Percentiles rank a stretch among this genome's conserved stretches.
Conservation (phyloP, 306 rosid species). For the Prunus padus region DNA sequence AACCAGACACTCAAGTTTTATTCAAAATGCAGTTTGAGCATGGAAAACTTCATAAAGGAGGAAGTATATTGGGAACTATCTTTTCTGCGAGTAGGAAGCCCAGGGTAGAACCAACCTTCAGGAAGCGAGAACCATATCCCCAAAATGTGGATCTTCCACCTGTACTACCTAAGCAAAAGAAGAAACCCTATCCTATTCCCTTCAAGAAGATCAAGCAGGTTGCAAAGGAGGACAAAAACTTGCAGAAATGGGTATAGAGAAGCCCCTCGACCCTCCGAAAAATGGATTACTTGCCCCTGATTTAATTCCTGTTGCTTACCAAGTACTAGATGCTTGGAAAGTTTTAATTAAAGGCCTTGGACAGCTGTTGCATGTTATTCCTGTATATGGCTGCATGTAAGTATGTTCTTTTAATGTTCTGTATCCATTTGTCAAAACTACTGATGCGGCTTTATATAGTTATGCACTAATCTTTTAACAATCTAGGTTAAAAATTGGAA, state of each 20-base stretch:
- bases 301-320: constrained; percentile 79
- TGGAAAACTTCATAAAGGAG: constrained; percentile 34
- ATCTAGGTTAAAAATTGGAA: not conserved
- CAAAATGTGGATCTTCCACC: constrained; percentile 87
- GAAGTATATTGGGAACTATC: constrained; percentile 28
- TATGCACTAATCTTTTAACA: not conserved
- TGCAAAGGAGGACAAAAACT: constrained; percentile 59
- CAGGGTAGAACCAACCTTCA: constrained; percentile 30
- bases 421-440: constrained; percentile 1
- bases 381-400: constrained; percentile 88
- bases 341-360: constrained; percentile 74
- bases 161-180: constrained; percentile 65
- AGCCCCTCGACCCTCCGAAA: constrained; percentile 78
- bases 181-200: constrained; percentile 89
- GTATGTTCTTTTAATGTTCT: not conserved
- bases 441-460: constrained; percentile 9
- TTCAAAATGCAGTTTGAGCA: constrained; percentile 48
- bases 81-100: constrained; percentile 45
- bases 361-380: constrained; percentile 73
- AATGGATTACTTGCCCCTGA: constrained; percentile 80
- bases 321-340: constrained; percentile 85
- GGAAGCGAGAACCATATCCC: constrained; percentile 38
- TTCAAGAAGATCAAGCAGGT: constrained; percentile 65
- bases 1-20: constrained; percentile 21
- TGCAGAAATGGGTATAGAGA: constrained; percentile 82